Evolutionary conservation across 768 basidiomycete species (phyloP), one percentile per base, ranked within the genome.

Genomic region (Lentinus brumalis): DNA sequence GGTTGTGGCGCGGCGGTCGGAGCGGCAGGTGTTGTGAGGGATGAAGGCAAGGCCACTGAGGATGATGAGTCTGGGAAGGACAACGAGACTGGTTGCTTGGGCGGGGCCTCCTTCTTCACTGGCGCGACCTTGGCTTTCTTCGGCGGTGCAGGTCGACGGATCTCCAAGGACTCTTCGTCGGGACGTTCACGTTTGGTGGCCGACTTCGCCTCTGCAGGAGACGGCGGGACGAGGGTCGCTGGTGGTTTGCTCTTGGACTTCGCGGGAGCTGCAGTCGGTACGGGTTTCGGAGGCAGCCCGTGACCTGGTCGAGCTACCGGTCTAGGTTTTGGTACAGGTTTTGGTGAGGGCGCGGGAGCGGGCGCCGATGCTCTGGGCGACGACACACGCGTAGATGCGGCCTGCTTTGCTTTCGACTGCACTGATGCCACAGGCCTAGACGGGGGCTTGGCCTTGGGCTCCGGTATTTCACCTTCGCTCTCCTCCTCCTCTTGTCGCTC

Each of bases 391-490:
- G 60, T 39, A 29, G 56, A 39, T 29, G 54, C 31, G 4, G 53
- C 32, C 21, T 52, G 51, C 47, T 57, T 59, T 26, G 47, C n/a
- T 50, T 58, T 63, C 30, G 60, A 39, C 21, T 42, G 53, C 6
- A 40, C 5, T 12, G 41, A 41, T 3, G 56, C 26, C n/a, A 53
- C 31, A n/a, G 53, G 50, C 2, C 50, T 44, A 16, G 65, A 53
- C 31, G 54, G 38, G 35, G 56, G 38, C 54, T 59, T 62, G 10
- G 60, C 14, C 45, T 53, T 50, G 9, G 62, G 57, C 30, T 69
- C 68, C 3, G 64, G 49, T 16, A 69, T 69, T 45, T 70, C 69
- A 1, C 67, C 70, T 45, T 69, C 68, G 47, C 69, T 69, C 59
- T 70, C 69, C 45, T 69, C 66, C 29, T 67, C 68, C 32, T 68